Base-by-base conservation (phyloP, 495 filamentous ascomycete genomes). In the Penicillium odoratum region DNA sequence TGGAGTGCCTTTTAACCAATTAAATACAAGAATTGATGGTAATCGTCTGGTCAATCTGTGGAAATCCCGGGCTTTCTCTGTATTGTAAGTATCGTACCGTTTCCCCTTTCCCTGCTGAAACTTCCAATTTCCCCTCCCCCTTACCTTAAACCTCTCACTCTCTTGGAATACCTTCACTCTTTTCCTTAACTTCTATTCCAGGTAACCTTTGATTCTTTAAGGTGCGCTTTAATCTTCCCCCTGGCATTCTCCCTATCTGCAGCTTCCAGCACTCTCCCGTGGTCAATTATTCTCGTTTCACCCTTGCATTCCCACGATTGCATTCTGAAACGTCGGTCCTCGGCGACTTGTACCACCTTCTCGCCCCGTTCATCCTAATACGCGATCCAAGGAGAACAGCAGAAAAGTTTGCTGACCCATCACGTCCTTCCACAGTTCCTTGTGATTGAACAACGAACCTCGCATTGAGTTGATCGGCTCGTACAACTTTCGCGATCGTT, bases 71-170 rank as follows among this genome's bases (percentile, higher is more conserved):
- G 38, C 25, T 4, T 21, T 21, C 51, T n/a, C 7, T 11, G 29
- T 21, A 34, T 9, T 28, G 57, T 64, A 61, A 51, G 59, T 36
- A 51, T 1, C 36, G 25, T 57, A 67, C 67, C 38, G 38, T 40
- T 33, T 67, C 64, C 52, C 59, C 58, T 63, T 63, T 68, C 62
- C 55, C 57, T 58, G 61, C 61, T 67, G 64, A 69, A 69, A 67
- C 58, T 71, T 72, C 64, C 61, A 55, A 63, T 65, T 66, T 61
- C 55, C 64, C 50, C 59, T 50, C 51, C 55, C 63, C 63, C 60
- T 66, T 66, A 62, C 68, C 59, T 68, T 62, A 58, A 51, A 58
- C 62, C 64, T 51, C 60, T 48, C 60, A 57, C 62, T 53, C 62
- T 53, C 58, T 66, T 62, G 59, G 38, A 58, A 54, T 58, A 42